Evolutionary conservation across 768 basidiomycete genomes (phyloP).

Genomic region (Polyporus arcularius): DNA sequence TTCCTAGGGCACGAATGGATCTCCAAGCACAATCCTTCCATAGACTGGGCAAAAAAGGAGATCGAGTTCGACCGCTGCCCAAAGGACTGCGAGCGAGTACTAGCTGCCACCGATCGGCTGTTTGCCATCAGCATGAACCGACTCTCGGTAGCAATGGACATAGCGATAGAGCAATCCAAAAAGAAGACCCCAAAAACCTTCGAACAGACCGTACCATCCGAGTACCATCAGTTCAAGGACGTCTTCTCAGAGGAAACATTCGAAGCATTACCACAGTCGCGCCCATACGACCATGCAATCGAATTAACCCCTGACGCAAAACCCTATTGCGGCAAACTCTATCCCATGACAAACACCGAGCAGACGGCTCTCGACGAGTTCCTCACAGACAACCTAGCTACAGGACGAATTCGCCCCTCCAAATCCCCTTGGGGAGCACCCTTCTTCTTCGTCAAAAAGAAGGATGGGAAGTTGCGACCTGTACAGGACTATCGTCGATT

Average conservation of each 20-base stretch:
- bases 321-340: conserved; percentile 13
- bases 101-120: neutral
- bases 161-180: conserved; percentile 8
- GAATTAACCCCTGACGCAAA: conserved; percentile 12
- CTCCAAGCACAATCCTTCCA: conserved; percentile 19
- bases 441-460: conserved; percentile 34
- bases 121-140: conserved; percentile 2
- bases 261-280: conserved; percentile 9
- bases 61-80: conserved; percentile 12
- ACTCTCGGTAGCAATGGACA: conserved; percentile 7
- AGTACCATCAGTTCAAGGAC: conserved; percentile 9
- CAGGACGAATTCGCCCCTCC: conserved; percentile 23
- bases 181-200: neutral
- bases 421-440: conserved; percentile 27
- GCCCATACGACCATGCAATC: conserved; percentile 21
- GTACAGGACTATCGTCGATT: conserved; percentile 29
- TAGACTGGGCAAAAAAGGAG: conserved; percentile 17
- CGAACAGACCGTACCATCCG: conserved; percentile 11
- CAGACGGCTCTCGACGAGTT: conserved; percentile 20
- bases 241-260: conserved; percentile 3
- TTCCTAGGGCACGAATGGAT: conserved; percentile 23
- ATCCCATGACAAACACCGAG: conserved; percentile 18
- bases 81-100: neutral
- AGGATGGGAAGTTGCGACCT: conserved; percentile 27
- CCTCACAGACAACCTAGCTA: conserved; percentile 23